Evolutionary conservation across 495 filamentous ascomycete genomes (phyloP).

Genomic region (Aspergillus steynii): DNA sequence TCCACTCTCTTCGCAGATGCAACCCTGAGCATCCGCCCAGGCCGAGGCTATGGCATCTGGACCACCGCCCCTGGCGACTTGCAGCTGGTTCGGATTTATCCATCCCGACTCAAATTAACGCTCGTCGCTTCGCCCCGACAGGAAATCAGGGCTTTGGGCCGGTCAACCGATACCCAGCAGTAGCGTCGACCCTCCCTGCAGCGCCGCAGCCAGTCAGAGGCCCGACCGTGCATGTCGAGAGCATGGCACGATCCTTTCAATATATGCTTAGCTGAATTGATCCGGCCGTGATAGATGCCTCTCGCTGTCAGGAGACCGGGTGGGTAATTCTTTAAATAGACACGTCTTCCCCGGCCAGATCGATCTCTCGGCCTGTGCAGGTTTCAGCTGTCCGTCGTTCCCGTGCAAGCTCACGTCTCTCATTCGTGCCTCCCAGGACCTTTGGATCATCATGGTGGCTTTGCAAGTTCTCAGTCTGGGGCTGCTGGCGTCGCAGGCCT

Average conservation of each 20-base stretch:
- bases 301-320: not conserved
- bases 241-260: not conserved
- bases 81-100: too few species aligned
- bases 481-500: slow-evolving; percentile 13
- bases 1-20: too few species aligned
- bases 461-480: slow-evolving; percentile 15
- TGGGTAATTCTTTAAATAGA: slow-evolving; percentile 1
- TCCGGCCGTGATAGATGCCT: not conserved
- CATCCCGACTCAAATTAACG: not conserved
- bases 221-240: not conserved
- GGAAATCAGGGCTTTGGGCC: slow-evolving; percentile 10
- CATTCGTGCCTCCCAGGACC: not conserved
- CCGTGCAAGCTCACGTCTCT: not conserved
- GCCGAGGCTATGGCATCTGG: too few species aligned
- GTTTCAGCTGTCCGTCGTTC: not conserved
- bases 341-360: slow-evolving; percentile 3
- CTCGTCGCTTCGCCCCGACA: slow-evolving; percentile 1
- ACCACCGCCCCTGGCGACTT: too few species aligned
- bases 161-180: not conserved
- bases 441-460: slow-evolving; percentile 19
- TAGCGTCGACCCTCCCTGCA: not conserved
- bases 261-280: slow-evolving; percentile 2
- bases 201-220: not conserved
- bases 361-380: slow-evolving; percentile 1
- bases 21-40: too few species aligned